These are phyloP conservation scores for Populus simonii DNA, from an alignment of 345 rosid species.

Conservation along the genomic window DNA sequence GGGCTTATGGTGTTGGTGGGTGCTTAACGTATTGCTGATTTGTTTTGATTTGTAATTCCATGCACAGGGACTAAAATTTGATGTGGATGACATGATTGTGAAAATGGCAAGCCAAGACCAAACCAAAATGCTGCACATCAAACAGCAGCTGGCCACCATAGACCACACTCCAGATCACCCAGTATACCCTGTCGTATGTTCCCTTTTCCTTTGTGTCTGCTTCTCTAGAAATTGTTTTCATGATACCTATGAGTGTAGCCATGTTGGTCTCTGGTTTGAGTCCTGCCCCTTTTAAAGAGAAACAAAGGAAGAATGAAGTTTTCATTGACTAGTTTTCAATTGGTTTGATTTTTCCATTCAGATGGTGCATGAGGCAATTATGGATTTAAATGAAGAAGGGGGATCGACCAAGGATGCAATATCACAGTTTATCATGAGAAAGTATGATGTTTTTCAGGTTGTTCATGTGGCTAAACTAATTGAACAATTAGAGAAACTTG, in stretches of 20 bases:
- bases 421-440: constrained; percentile 8
- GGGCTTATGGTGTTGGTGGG: too few species aligned
- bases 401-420: constrained; percentile 23
- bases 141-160: not conserved
- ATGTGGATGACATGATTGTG: too few species aligned
- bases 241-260: not conserved
- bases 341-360: not conserved
- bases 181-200: not conserved
- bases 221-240: not conserved
- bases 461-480: constrained; percentile 7
- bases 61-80: too few species aligned
- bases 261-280: too few species aligned
- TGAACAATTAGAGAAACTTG: constrained; percentile 17
- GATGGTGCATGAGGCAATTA: constrained; percentile 20
- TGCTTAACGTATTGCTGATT: too few species aligned
- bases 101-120: too few species aligned
- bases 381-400: constrained; percentile 13
- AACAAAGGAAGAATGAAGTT: too few species aligned
- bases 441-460: constrained; percentile 11
- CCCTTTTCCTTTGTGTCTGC: not conserved
- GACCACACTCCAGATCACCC: not conserved
- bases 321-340: not conserved
- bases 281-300: too few species aligned
- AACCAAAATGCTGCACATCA: not conserved
- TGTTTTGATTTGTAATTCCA: too few species aligned